phyloP scores from a whole-genome alignment of 1,284 basidiomycete species.

The Ganoderma sinense region DNA sequence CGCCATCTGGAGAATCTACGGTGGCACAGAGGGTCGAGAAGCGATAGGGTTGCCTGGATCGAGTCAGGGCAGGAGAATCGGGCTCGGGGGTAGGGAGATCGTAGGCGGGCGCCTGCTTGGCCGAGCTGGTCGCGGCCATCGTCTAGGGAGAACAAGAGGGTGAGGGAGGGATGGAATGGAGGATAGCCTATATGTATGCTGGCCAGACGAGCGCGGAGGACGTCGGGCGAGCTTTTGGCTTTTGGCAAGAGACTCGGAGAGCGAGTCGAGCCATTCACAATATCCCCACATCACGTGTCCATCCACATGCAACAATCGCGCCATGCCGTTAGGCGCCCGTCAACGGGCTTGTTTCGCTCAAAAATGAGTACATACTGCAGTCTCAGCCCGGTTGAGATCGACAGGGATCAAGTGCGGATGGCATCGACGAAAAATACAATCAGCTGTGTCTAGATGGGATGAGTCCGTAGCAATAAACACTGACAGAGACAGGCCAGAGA shows the following conservation, averaged over 20 bases:
- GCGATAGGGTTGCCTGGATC: slow-evolving; percentile 73
- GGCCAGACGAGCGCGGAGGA: slow-evolving; percentile 10
- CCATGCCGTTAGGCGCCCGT: slow-evolving; percentile 15
- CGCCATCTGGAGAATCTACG: slow-evolving; percentile 76
- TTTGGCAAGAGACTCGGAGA: slow-evolving; percentile 9
- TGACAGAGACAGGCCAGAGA: not conserved
- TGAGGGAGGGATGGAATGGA: not conserved
- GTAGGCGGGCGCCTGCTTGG: slow-evolving; percentile 34
- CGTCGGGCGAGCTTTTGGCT: slow-evolving; percentile 26
- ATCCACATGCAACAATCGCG: slow-evolving; percentile 26
- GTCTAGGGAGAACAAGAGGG: slow-evolving; percentile 8
- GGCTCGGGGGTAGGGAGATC: slow-evolving; percentile 79
- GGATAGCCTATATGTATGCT: slow-evolving; percentile 8
- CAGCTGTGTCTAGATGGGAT: slow-evolving; percentile 16
- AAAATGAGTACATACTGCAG: too few relatives aligned
- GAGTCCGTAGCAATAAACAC: slow-evolving; percentile 17
- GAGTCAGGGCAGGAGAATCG: slow-evolving; percentile 64
- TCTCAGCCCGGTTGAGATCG: too few relatives aligned
- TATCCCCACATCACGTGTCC: slow-evolving; percentile 30
- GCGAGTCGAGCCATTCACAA: slow-evolving; percentile 27
- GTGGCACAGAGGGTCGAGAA: slow-evolving; percentile 92
- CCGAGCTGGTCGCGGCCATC: slow-evolving; percentile 25
- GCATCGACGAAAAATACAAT: slow-evolving; percentile 21
- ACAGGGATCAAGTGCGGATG: not conserved
- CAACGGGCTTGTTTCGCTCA: not conserved